phyloP scores from a whole-genome alignment of 176 grass and related monocot species.

The Urochloa ruziziensis region DNA sequence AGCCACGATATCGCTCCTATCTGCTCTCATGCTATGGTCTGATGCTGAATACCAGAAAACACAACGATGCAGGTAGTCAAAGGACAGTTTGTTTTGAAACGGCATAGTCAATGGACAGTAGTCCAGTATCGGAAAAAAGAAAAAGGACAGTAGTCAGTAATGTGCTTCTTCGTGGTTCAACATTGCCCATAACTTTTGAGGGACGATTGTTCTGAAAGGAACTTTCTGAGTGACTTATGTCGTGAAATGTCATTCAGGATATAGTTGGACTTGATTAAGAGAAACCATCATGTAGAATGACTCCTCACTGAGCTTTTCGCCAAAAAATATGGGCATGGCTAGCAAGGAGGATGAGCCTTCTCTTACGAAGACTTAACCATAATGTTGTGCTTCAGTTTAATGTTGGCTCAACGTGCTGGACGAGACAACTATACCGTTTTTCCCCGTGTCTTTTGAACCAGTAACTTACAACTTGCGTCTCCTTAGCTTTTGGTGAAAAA shows the following conservation, averaged over 20 bases:
- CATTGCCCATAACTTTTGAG: background rate
- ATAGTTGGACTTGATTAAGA: background rate
- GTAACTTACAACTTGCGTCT: no score
- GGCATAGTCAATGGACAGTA: no score
- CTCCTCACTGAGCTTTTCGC: background rate
- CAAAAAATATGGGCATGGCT: background rate
- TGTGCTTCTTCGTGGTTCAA: background rate
- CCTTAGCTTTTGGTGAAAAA: no score
- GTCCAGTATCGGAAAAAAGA: no score
- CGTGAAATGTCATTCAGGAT: background rate
- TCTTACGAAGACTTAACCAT: background rate
- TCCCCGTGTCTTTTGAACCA: no score
- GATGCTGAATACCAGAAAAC: conserved; percentile 41
- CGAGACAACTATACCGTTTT: no score
- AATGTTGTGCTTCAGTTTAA: background rate
- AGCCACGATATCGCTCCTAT: conserved; percentile 67
- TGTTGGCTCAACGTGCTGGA: background rate
- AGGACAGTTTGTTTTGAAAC: no score
- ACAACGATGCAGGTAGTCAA: conserved; percentile 13
- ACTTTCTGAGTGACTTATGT: background rate
- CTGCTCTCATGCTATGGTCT: conserved; percentile 89
- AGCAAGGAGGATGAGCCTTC: background rate
- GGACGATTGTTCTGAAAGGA: background rate
- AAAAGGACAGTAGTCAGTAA: background rate
- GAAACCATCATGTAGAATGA: background rate